These are phyloP conservation scores for Gnomoniopsis smithogilvyi DNA, from an alignment of 2,329 filamentous ascomycete species.

Conservation along the genomic window DNA sequence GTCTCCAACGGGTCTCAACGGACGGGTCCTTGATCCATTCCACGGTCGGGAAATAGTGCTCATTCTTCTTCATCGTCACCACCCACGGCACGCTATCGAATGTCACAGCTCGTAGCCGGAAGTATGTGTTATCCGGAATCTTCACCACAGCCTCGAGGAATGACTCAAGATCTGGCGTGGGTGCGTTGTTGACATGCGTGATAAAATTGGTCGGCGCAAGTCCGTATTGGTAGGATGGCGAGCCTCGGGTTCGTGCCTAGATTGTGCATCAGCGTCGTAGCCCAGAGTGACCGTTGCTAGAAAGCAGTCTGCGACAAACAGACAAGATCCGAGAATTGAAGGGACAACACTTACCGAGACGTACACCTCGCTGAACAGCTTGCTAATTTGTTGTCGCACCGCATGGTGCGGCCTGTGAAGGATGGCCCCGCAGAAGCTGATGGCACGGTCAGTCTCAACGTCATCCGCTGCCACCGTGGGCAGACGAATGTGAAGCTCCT, in stretches of 20 bases:
- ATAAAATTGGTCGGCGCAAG: constrained; percentile 97
- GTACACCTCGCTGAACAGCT: constrained; percentile 94
- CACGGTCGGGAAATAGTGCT: constrained; percentile 82
- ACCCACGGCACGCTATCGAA: constrained; percentile 99
- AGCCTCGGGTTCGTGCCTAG: constrained; percentile 71
- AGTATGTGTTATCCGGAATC: constrained; percentile 97
- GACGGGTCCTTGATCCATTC: constrained; percentile 56
- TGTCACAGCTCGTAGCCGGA: constrained; percentile 93
- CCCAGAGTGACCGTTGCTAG: no score
- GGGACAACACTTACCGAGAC: constrained; percentile 52
- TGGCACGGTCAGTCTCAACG: constrained; percentile 85
- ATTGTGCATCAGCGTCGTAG: no score
- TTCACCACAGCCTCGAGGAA: constrained; percentile 80
- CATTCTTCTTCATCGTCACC: constrained; percentile 99
- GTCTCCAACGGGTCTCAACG: constrained; percentile 15
- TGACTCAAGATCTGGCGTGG: constrained; percentile 75
- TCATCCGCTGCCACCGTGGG: constrained; percentile 86
- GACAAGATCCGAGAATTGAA: no score
- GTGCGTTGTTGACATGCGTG: constrained; percentile 86
- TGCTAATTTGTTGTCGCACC: constrained; percentile 94
- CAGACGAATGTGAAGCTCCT: constrained; percentile 73
- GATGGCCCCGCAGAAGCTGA: constrained; percentile 93
- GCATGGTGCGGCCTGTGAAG: constrained; percentile 93
- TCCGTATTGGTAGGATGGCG: constrained; percentile 83
- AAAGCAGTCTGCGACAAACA: no score